A percentile compares a stretch with the other conserved stretches of the same genome.
Evolutionary conservation across 805 yeast species (phyloP).

Genomic region (Ogataea minuta): DNA sequence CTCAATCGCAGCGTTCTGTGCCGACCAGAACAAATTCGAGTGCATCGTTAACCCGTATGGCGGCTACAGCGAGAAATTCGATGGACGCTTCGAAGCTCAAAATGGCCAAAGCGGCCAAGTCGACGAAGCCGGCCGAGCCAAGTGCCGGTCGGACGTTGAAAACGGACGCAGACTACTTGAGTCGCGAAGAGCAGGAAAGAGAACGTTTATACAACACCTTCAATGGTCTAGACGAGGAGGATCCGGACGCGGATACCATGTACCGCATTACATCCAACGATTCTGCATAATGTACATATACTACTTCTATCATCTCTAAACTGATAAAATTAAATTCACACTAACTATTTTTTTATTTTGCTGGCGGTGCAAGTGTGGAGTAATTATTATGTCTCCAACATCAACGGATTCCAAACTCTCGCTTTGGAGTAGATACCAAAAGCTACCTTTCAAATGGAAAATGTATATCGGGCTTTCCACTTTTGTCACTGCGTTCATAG

Average conservation of each 20-base stretch:
- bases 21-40: slow-evolving; percentile 14
- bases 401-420: slow-evolving; percentile 2
- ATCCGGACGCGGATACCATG: slow-evolving; percentile 24
- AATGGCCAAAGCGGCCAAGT: slow-evolving; percentile 1
- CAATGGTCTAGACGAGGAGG: slow-evolving; percentile 36
- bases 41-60: slow-evolving; percentile 13
- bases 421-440: slow-evolving; percentile 19
- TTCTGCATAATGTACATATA: slow-evolving; percentile 9
- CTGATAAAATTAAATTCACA: background rate
- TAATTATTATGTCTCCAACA: slow-evolving; percentile 3
- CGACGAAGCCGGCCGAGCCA: background rate
- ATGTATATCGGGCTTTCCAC: slow-evolving; percentile 34
- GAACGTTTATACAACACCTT: slow-evolving; percentile 42
- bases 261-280: slow-evolving; percentile 23
- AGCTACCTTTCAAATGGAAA: slow-evolving; percentile 30
- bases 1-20: slow-evolving; percentile 14
- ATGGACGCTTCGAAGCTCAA: slow-evolving; percentile 23
- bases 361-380: slow-evolving; percentile 9
- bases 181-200: slow-evolving; percentile 36
- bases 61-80: slow-evolving; percentile 24
- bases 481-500: slow-evolving; percentile 31
- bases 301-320: background rate
- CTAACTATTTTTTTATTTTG: background rate
- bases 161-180: slow-evolving; percentile 19
- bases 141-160: background rate